phyloP scores from a whole-genome alignment of 495 filamentous ascomycete species.

The Immersiella caudata region DNA sequence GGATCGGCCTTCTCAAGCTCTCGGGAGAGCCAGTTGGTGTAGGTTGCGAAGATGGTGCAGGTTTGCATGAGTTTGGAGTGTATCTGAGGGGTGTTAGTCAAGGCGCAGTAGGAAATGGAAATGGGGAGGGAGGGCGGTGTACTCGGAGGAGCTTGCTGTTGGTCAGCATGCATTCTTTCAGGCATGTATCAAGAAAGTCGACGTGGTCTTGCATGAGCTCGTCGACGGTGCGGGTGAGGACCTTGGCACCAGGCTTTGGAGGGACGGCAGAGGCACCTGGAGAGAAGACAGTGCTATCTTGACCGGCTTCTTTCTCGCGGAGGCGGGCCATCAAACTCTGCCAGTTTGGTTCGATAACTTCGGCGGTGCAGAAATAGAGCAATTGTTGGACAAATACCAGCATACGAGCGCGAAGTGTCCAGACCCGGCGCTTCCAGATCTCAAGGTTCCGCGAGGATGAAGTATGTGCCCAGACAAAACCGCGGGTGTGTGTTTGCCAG shows the following conservation, averaged over 20 bases:
- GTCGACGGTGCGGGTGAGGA: conserved; percentile 82
- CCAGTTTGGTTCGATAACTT: conserved; percentile 99
- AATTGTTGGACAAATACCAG: conserved; percentile 95
- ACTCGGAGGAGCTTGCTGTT: conserved; percentile 92
- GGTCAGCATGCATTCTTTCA: conserved; percentile 99
- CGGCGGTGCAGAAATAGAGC: conserved; percentile 92
- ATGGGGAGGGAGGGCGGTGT: conserved; percentile 36
- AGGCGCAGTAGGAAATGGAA: not conserved
- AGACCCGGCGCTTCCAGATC: conserved; percentile 89
- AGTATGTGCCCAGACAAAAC: conserved; percentile 81
- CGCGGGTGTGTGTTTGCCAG: conserved; percentile 87
- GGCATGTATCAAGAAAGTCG: conserved; percentile 93
- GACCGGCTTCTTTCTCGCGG: conserved; percentile 60
- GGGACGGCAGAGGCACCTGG: not conserved
- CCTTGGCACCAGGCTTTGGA: conserved; percentile 31
- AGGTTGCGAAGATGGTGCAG: conserved; percentile 88
- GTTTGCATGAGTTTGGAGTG: conserved; percentile 93
- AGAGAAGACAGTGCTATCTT: conserved; percentile 23
- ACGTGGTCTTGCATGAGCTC: conserved; percentile 99
- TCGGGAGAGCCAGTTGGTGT: conserved; percentile 76
- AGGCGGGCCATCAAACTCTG: conserved; percentile 84
- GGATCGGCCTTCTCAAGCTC: conserved; percentile 78
- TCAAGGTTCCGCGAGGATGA: conserved; percentile 75
- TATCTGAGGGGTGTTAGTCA: conserved; percentile 60
- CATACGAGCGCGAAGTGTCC: conserved; percentile 92